These are phyloP conservation scores for Cucumis cinereus DNA, from an alignment of 306 rosid genomes.

Conservation along the genomic window DNA sequence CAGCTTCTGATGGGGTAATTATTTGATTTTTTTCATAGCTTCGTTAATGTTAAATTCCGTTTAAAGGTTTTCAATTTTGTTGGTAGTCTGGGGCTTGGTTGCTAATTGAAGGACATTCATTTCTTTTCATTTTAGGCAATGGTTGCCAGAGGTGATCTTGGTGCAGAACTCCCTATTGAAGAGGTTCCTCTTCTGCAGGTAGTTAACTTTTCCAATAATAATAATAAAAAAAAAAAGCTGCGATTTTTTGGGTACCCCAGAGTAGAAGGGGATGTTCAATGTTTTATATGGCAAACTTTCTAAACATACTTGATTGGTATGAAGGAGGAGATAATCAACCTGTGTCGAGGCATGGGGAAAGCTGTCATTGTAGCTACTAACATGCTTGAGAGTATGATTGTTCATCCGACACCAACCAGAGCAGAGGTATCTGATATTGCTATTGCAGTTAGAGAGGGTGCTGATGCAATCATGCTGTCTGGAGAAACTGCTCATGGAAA, in stretches of 20 bases:
- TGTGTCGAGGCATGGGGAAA: slow-evolving; percentile 98
- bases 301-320: slow-evolving; percentile 7
- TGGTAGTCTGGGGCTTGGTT: neutral
- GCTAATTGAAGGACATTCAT: neutral
- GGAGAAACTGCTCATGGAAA: slow-evolving; percentile 99
- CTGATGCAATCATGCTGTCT: slow-evolving; percentile 91
- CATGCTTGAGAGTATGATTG: slow-evolving; percentile 99
- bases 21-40: neutral
- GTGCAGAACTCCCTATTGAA: slow-evolving; percentile 61
- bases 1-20: slow-evolving; percentile 56
- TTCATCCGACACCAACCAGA: slow-evolving; percentile 97
- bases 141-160: slow-evolving; percentile 66
- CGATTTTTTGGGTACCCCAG: neutral
- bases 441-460: slow-evolving; percentile 97
- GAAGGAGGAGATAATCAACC: slow-evolving; percentile 84
- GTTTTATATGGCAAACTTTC: neutral
- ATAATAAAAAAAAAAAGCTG: neutral
- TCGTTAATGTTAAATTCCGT: neutral
- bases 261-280: neutral
- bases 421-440: slow-evolving; percentile 99
- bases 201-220: neutral
- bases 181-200: slow-evolving; percentile 65
- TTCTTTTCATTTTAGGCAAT: slow-evolving; percentile 30
- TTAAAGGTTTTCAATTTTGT: neutral
- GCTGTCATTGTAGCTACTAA: slow-evolving; percentile 97